phyloP scores from a whole-genome alignment of 2,329 filamentous ascomycete species.

The Emergomyces pasteurianus region DNA sequence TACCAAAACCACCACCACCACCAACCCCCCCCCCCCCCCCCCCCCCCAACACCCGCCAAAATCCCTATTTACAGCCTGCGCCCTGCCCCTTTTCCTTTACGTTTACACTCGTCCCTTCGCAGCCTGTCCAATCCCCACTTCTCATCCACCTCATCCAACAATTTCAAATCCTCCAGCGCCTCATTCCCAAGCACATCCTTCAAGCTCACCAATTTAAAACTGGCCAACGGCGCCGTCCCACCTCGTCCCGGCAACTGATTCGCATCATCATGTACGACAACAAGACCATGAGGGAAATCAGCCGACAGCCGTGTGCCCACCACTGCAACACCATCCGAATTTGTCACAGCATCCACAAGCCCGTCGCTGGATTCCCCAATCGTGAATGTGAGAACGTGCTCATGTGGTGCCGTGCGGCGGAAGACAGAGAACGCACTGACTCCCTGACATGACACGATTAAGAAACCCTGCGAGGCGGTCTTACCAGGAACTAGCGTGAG shows the following conservation, averaged over 20 bases:
- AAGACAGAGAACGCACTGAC: conserved; percentile 44
- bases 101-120: background rate
- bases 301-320: conserved; percentile 34
- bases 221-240: conserved; percentile 36
- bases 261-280: conserved; percentile 44
- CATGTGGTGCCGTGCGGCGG: conserved; percentile 37
- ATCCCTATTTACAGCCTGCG: background rate
- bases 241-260: conserved; percentile 35
- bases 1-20: background rate
- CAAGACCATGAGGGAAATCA: conserved; percentile 33
- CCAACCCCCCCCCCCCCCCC: no score
- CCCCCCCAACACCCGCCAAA: no score
- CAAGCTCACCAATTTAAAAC: conserved; percentile 40
- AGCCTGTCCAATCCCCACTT: conserved; percentile 2
- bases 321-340: conserved; percentile 42
- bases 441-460: conserved; percentile 43
- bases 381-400: conserved; percentile 40
- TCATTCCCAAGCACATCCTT: conserved; percentile 34
- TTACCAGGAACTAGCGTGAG: conserved; percentile 40
- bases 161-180: conserved; percentile 29
- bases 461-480: conserved; percentile 35
- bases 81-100: background rate
- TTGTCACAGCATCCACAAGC: conserved; percentile 40
- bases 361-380: conserved; percentile 30
- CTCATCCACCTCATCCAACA: conserved; percentile 5